phyloP scores from a whole-genome alignment of 192 early-diverging fungal genomes.

The Podila clonocystis region DNA sequence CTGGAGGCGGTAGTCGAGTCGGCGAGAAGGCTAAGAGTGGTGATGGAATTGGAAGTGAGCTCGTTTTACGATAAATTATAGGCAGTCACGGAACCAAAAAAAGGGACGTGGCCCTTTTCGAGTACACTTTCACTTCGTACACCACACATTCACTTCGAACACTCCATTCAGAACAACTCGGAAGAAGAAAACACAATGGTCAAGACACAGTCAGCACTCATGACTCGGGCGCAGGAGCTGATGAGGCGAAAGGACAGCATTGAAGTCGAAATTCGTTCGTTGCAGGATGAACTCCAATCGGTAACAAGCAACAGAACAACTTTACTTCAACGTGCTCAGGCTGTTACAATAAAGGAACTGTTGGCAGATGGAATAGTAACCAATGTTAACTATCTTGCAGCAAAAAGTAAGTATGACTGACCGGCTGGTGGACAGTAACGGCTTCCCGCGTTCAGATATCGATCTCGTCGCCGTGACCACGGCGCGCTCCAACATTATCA shows the following conservation, averaged over 20 bases:
- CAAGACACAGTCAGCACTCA: constrained; percentile 35
- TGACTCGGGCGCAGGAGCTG: constrained; percentile 52
- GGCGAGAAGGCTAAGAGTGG: too few relatives aligned
- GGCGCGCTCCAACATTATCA: constrained; percentile 46
- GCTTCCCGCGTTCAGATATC: constrained; percentile 64
- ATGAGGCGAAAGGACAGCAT: constrained; percentile 60
- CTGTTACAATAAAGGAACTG: too few relatives aligned
- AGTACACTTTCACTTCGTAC: background rate
- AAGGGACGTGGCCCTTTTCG: background rate
- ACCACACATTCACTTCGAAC: background rate
- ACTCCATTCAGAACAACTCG: background rate
- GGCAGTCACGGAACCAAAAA: background rate
- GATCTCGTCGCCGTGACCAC: constrained; percentile 60
- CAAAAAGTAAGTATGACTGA: constrained; percentile 61
- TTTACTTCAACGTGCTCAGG: background rate
- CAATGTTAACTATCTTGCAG: constrained; percentile 7
- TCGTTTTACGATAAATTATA: too few relatives aligned
- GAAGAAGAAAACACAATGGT: constrained; percentile 10
- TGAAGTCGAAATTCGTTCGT: constrained; percentile 50
- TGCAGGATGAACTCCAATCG: constrained; percentile 49
- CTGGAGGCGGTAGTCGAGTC: too few relatives aligned
- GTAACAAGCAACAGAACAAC: constrained; percentile 13
- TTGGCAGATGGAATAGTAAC: background rate
- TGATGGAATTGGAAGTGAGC: too few relatives aligned
- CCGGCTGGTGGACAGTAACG: constrained; percentile 54